Evolutionary conservation across 768 basidiomycete species (phyloP), one percentile per base, ranked within the genome.

Genomic region (Trametes elegans): DNA sequence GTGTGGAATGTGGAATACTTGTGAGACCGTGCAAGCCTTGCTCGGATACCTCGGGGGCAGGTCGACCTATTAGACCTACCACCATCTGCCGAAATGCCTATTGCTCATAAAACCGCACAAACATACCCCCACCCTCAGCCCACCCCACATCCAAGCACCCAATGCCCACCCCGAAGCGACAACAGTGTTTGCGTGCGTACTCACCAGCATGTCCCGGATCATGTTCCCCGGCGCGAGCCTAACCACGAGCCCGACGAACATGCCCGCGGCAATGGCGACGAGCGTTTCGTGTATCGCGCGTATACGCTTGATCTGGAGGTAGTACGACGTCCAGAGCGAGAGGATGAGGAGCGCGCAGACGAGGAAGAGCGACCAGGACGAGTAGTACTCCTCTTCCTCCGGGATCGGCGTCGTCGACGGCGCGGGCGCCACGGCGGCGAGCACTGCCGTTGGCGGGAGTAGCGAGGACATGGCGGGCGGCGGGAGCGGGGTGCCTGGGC

Each of bases 191-290:
- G 16, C 35, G 23, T 3, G 10, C 35, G 2, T 1, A 77, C 93
- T 79, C 74, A 95, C 94, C 76, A 99, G 77, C 96, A 99, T 99
- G 66, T 95, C 93, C 64, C 93, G 79, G 57, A 99, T 98, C 80
- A 96, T 85, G 53, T 88, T 90, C 8, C 94, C 96, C 0, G 95
- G 95, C 1, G 90, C 85, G 38, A 98, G 76, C 60, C 97, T 78
- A 35, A 98, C 86, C 46, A 97, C 80, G 59, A 97, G 74, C 1
- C 97, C 97, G 38, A 99, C 97, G 27, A 88, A 81, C 93, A 97
- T 98, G 36, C 97, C 94, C 7, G 94, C 93, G 67, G 94, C 84
- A 60, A 98, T 93, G 19, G 95, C 90, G 18, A 99, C 90, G 27
- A 98, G 77, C 0, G 97, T 99, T 73, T 99, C 97, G 64, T 99